Percentiles rank a stretch among this genome's conserved stretches.
phyloP scores from a whole-genome alignment of 768 basidiomycete genomes.

The Mycena vitilis region DNA sequence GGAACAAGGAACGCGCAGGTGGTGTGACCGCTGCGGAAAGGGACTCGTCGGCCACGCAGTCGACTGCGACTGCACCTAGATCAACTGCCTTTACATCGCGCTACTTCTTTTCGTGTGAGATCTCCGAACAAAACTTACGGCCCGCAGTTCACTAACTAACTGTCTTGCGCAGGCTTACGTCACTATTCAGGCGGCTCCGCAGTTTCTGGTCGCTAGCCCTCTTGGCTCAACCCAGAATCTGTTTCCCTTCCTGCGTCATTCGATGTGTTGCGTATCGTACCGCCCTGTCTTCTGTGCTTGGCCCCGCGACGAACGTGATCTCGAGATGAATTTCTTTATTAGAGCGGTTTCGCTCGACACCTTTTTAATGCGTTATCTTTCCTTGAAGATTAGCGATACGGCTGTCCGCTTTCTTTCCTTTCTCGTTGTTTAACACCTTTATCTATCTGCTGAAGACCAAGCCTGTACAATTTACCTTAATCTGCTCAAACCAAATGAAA shows the following conservation, averaged over 20 bases:
- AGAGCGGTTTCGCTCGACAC: conserved; percentile 32
- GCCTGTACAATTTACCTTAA: conserved; percentile 4
- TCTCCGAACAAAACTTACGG: conserved; percentile 34
- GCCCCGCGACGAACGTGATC: conserved; percentile 77
- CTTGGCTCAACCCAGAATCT: conserved; percentile 29
- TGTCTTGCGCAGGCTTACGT: conserved; percentile 42
- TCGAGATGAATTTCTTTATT: conserved; percentile 56
- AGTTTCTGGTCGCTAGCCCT: conserved; percentile 46
- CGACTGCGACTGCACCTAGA: conserved; percentile 72
- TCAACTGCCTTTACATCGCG: conserved; percentile 48
- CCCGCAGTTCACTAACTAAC: conserved; percentile 45
- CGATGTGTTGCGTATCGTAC: conserved; percentile 76
- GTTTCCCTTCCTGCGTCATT: conserved; percentile 53
- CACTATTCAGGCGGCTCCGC: conserved; percentile 52
- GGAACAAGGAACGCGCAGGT: conserved; percentile 67
- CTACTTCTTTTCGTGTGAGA: conserved; percentile 47
- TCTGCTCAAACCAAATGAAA: conserved; percentile 3
- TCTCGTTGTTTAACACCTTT: neutral
- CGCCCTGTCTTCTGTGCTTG: conserved; percentile 62
- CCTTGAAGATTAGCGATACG: neutral
- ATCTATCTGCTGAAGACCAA: conserved; percentile 1
- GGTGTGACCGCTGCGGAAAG: conserved; percentile 84
- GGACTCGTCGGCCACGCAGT: conserved; percentile 66
- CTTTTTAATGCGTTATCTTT: conserved; percentile 22
- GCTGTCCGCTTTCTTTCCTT: too few species aligned